Evolutionary conservation across 225 moss, liverwort and hornwort genomes (phyloP).

Genomic region (Straminergon stramineum): DNA sequence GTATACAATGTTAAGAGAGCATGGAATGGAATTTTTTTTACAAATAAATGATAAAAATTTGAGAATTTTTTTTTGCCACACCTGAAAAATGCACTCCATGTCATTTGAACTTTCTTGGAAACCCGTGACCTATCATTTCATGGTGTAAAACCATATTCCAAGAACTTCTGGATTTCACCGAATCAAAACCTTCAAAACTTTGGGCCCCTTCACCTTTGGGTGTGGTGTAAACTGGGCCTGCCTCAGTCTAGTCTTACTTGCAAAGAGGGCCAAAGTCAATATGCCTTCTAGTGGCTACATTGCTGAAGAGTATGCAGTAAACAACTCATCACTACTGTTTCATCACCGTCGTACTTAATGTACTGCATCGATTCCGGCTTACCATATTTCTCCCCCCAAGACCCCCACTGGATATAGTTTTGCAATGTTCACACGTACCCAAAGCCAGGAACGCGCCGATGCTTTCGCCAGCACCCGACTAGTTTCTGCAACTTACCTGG

Average conservation of each 20-base stretch:
- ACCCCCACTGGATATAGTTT: not conserved
- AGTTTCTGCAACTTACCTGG: not conserved
- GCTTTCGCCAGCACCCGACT: not conserved
- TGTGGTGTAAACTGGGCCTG: not conserved
- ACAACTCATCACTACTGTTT: not conserved
- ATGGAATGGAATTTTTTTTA: not conserved
- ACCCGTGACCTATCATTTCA: not conserved
- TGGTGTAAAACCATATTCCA: not conserved
- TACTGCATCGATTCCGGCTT: not conserved
- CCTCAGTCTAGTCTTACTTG: not conserved
- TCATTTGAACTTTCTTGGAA: not conserved
- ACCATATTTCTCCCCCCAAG: not conserved
- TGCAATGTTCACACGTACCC: not conserved
- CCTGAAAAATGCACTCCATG: no score
- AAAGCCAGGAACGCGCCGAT: not conserved
- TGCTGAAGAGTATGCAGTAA: not conserved
- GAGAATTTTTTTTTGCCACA: no score
- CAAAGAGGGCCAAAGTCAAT: not conserved
- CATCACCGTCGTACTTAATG: not conserved
- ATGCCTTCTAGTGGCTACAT: not conserved
- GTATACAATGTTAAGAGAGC: fast-evolving
- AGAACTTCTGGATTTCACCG: fast-evolving
- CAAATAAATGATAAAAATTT: no score
- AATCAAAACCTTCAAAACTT: not conserved
- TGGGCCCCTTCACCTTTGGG: no score